phyloP scores from a whole-genome alignment of 1,284 basidiomycete genomes.

The Rhodotorula sp. region DNA sequence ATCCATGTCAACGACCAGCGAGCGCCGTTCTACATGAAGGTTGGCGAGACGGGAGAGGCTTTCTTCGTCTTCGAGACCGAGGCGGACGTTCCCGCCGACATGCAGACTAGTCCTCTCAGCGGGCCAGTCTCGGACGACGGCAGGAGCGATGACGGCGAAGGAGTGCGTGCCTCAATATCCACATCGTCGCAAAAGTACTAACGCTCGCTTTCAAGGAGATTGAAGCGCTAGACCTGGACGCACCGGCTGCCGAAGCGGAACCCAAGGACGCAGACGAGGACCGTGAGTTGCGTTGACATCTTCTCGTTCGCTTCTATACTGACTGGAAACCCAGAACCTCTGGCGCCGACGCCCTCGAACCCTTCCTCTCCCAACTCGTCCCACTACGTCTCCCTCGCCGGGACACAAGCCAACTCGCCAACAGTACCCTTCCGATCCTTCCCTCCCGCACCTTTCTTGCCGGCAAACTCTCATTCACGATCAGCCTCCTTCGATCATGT shows the following conservation, averaged over 20 bases:
- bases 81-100: slow-evolving; percentile 84
- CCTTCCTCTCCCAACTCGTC: slow-evolving; percentile 25
- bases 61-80: slow-evolving; percentile 99
- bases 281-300: background rate
- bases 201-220: background rate
- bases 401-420: slow-evolving; percentile 28
- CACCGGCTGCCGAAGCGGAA: slow-evolving; percentile 9
- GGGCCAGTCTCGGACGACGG: slow-evolving; percentile 39
- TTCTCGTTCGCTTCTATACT: background rate
- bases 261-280: slow-evolving; percentile 25
- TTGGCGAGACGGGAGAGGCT: slow-evolving; percentile 96
- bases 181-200: background rate
- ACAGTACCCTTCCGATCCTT: slow-evolving; percentile 24
- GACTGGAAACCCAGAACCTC: background rate
- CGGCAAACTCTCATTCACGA: background rate
- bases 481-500: slow-evolving; percentile 6
- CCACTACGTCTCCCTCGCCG: slow-evolving; percentile 31
- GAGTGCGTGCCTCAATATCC: background rate
- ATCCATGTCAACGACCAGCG: slow-evolving; percentile 60
- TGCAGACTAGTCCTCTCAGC: slow-evolving; percentile 78
- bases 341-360: background rate
- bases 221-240: slow-evolving; percentile 29
- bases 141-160: slow-evolving; percentile 2
- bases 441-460: slow-evolving; percentile 9
- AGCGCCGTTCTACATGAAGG: slow-evolving; percentile 96